Percentiles rank a stretch among this genome's conserved stretches.
Evolutionary conservation across 306 rosid genomes (phyloP).

Genomic region (Vigna mungo): DNA sequence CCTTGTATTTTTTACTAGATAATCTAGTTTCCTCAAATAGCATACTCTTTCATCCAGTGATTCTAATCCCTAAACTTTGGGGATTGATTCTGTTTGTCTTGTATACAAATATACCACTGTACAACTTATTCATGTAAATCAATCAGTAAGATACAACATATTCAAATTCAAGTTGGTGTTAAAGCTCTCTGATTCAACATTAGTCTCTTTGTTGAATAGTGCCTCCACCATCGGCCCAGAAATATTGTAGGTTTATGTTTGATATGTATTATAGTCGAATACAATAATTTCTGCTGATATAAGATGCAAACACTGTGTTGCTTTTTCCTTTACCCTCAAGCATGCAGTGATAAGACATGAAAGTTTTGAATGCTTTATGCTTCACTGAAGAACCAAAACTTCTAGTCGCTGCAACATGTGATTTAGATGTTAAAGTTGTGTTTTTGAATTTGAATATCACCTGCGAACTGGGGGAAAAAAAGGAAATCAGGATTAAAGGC

Average conservation of each 20-base stretch:
- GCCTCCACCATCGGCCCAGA: background rate
- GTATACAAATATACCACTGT: background rate
- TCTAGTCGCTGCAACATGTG: slow-evolving; percentile 7
- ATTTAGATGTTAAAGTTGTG: slow-evolving; percentile 39
- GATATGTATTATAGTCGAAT: background rate
- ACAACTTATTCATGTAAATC: slow-evolving; percentile 3
- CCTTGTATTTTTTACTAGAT: background rate
- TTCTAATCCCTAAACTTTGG: background rate
- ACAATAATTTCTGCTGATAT: slow-evolving; percentile 3
- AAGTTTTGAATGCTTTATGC: slow-evolving; percentile 27
- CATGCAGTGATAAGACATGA: background rate
- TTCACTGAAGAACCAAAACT: slow-evolving; percentile 20
- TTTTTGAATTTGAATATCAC: slow-evolving; percentile 6
- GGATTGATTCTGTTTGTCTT: background rate
- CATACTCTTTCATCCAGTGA: slow-evolving; percentile 2
- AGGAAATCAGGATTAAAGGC: background rate
- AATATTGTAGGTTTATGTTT: slow-evolving; percentile 1
- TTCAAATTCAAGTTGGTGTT: background rate
- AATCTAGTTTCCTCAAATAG: background rate
- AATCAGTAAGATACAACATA: background rate
- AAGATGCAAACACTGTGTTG: slow-evolving; percentile 14
- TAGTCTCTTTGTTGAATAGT: background rate
- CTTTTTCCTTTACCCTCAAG: slow-evolving; percentile 29
- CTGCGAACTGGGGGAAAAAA: background rate
- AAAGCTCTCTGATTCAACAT: background rate